Conservation (phyloP, 345 rosid species). For the Trapa incisa region DNA sequence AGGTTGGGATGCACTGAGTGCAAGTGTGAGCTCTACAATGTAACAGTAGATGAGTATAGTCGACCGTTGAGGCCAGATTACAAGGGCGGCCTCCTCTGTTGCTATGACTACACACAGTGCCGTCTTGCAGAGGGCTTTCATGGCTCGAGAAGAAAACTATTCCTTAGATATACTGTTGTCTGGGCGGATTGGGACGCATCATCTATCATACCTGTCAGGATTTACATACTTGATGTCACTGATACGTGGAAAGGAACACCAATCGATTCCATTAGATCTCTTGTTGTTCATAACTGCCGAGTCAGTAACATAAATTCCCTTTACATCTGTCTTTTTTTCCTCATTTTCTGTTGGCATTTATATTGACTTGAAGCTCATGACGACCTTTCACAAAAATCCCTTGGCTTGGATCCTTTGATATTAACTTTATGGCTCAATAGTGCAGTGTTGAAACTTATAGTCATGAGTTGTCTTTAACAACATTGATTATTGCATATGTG, state of each 20-base stretch:
- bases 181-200: constrained; percentile 65
- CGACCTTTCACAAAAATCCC: not conserved
- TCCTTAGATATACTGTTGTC: constrained; percentile 49
- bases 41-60: constrained; percentile 42
- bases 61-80: constrained; percentile 40
- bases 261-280: constrained; percentile 22
- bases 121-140: constrained; percentile 40
- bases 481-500: not conserved
- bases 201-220: constrained; percentile 42
- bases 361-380: not conserved
- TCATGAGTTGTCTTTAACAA: not conserved
- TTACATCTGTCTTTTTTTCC: not conserved
- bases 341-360: not conserved
- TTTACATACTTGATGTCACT: constrained; percentile 66
- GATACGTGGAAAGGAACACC: constrained; percentile 40
- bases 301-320: constrained; percentile 19
- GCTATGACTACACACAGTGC: constrained; percentile 61
- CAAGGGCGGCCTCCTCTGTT: constrained; percentile 57
- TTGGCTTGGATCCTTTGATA: not conserved
- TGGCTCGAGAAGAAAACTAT: constrained; percentile 31
- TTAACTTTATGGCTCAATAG: not conserved
- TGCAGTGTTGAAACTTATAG: not conserved
- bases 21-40: constrained; percentile 56
- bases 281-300: constrained; percentile 43
- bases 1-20: constrained; percentile 73